Conservation (phyloP, 805 yeast species). For the Yarrowia osloensis region DNA sequence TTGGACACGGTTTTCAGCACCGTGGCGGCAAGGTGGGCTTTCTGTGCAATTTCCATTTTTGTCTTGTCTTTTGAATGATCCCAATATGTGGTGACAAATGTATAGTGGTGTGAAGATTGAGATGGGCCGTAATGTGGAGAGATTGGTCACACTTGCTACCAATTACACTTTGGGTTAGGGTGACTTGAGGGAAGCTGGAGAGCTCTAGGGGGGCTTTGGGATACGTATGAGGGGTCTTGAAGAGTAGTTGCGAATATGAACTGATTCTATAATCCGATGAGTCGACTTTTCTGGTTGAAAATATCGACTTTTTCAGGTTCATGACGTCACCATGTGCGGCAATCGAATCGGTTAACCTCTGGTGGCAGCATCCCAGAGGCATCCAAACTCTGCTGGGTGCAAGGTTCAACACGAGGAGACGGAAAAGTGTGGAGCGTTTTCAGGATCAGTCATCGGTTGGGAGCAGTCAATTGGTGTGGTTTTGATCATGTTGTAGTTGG, state of each 20-base stretch:
- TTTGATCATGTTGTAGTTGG: no score
- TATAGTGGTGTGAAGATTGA: background rate
- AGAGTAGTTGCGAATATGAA: background rate
- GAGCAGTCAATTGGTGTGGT: no score
- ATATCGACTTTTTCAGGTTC: background rate
- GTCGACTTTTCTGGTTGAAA: background rate
- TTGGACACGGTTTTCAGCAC: conserved; percentile 74
- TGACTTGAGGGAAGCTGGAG: background rate
- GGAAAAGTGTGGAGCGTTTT: background rate
- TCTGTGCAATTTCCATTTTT: conserved; percentile 59
- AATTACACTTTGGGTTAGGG: conserved; percentile 28
- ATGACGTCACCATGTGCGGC: conserved; percentile 27
- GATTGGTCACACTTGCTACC: conserved; percentile 27
- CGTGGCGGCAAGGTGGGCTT: conserved; percentile 82
- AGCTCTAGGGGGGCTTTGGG: background rate
- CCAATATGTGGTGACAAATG: conserved; percentile 1
- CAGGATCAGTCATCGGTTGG: background rate
- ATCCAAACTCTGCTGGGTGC: background rate
- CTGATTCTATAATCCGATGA: no score
- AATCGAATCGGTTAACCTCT: background rate
- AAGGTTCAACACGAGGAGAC: conserved; percentile 1
- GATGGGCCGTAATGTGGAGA: conserved; percentile 5
- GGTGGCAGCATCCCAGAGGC: conserved; percentile 17
- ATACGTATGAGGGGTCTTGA: background rate
- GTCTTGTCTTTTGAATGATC: background rate